Evolutionary conservation across 2,329 filamentous ascomycete genomes (phyloP), one percentile per base, ranked within the genome.

Genomic region (Clarireedia paspali): DNA sequence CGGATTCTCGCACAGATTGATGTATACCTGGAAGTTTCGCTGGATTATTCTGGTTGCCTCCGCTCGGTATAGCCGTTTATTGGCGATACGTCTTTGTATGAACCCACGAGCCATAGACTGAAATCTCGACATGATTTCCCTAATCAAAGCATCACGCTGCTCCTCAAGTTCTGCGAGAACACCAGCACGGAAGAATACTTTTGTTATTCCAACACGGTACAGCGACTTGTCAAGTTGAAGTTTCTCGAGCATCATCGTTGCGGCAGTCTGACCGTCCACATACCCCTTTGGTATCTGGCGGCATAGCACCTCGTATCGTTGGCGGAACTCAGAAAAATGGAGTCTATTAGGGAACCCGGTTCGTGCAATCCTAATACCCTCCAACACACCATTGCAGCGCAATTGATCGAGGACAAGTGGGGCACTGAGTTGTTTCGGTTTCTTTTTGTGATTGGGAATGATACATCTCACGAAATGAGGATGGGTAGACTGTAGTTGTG

Each of bases 401-500:
- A 99, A 76, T 70, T 99, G 95, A 67, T 99, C 94, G 5, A 99
- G 79, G 1, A 99, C 95, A n/a, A 99, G 81, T 2, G 91, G 83
- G 3, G 89, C 89, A 67, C 88, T 89, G 71, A 97, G 90, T 68
- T 91, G 88, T 72, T 99, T 99, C 0, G 94, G 90, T 24, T 86
- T 82, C 73, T 99, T 99, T 73, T 96, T 96, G 76, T 99, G 94
- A 68, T 99, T 99, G 3, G 94, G 95, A 58, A 99, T 79, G 60
- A 99, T 99, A 69, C 94, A 99, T 47, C 94, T 88, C 30, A 99
- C 94, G 69, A 99, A 99, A 71, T 99, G 94, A 57, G 95, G 95
- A 70, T 99, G 94, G 0, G 94, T 99, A 0, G 89, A 95, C 70
- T 99, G 88, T 15, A 99, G 81, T 67, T 97, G 91, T 14, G 80